These are phyloP conservation scores for Pseudoscleropodium purum DNA, from an alignment of 225 moss, liverwort and hornwort species.

Conservation along the genomic window DNA sequence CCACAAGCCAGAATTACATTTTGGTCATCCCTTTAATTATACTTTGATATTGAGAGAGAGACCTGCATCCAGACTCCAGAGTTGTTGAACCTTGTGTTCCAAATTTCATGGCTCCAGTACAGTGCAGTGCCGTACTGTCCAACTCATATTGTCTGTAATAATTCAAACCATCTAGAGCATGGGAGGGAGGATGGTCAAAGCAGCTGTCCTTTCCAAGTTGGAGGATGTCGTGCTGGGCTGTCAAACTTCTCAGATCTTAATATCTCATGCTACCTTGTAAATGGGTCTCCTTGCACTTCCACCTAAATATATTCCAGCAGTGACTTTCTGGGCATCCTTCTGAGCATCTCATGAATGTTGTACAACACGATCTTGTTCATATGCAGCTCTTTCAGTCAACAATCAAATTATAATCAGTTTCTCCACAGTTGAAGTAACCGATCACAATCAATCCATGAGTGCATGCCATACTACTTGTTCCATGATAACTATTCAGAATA, in stretches of 20 bases:
- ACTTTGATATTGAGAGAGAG: neutral
- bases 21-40: neutral
- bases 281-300: neutral
- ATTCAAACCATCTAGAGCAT: neutral
- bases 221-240: neutral
- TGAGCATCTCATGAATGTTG: neutral
- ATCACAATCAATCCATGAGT: neutral
- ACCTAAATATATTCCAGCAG: neutral
- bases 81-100: neutral
- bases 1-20: neutral
- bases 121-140: neutral
- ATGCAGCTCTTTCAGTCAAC: neutral
- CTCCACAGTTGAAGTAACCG: neutral
- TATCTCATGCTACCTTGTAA: neutral
- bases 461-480: neutral
- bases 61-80: neutral
- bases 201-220: neutral
- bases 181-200: neutral
- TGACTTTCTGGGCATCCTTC: neutral
- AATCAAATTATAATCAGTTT: neutral
- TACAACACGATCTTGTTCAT: neutral
- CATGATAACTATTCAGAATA: neutral
- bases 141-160: neutral
- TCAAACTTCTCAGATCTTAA: neutral
- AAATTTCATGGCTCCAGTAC: neutral